A percentile compares a stretch with the other conserved stretches of the same genome.
Evolutionary conservation across 805 yeast species (phyloP).

Genomic region (Sungouiozyma intestinalis): DNA sequence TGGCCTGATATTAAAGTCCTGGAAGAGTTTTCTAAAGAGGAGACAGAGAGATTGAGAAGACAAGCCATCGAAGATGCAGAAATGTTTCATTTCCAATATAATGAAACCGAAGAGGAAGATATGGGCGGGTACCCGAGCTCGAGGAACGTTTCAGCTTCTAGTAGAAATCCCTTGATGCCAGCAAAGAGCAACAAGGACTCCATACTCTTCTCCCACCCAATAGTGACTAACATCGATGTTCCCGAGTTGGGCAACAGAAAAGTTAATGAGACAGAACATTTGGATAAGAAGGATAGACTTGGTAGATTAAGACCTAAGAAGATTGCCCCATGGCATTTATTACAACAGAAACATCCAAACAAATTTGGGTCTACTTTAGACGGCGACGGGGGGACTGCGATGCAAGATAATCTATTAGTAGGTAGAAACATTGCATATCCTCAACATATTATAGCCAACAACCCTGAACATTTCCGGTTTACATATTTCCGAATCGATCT

Average conservation of each 20-base stretch:
- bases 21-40: slow-evolving; percentile 69
- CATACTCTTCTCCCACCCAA: slow-evolving; percentile 34
- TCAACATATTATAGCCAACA: slow-evolving; percentile 35
- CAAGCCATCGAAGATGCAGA: slow-evolving; percentile 33
- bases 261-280: slow-evolving; percentile 46
- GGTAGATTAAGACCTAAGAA: slow-evolving; percentile 71
- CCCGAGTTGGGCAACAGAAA: slow-evolving; percentile 33
- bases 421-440: slow-evolving; percentile 32
- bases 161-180: neutral
- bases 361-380: slow-evolving; percentile 5
- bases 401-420: slow-evolving; percentile 21
- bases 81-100: slow-evolving; percentile 30
- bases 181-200: slow-evolving; percentile 13
- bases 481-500: slow-evolving; percentile 88
- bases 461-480: slow-evolving; percentile 57
- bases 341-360: slow-evolving; percentile 11
- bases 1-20: slow-evolving; percentile 85
- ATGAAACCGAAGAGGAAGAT: slow-evolving; percentile 24
- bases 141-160: slow-evolving; percentile 4
- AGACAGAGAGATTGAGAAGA: slow-evolving; percentile 38
- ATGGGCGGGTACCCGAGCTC: neutral
- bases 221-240: slow-evolving; percentile 35
- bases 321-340: slow-evolving; percentile 62
- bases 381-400: slow-evolving; percentile 2
- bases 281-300: slow-evolving; percentile 19